A percentile compares a stretch with the other conserved stretches of the same genome.
phyloP scores from a whole-genome alignment of 768 basidiomycete genomes.

The Termitomyces sp. region DNA sequence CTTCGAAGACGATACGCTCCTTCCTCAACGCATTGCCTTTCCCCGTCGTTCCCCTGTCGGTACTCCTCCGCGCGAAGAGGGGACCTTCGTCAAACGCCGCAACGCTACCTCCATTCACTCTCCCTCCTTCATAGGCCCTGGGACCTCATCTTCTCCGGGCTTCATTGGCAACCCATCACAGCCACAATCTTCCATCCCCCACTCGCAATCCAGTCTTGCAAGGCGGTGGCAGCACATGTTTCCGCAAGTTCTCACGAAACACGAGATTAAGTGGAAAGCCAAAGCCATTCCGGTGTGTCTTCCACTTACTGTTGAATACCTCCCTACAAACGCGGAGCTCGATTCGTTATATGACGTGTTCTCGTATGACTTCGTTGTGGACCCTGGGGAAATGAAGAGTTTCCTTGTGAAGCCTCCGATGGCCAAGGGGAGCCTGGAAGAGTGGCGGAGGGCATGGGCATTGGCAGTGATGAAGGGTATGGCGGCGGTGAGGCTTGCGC shows the following conservation, averaged over 20 bases:
- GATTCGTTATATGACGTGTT: slow-evolving; percentile 75
- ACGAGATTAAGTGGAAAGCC: slow-evolving; percentile 89
- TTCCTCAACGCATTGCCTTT: slow-evolving; percentile 39
- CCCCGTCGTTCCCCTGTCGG: slow-evolving; percentile 57
- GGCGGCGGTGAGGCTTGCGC: slow-evolving; percentile 86
- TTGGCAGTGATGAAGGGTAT: slow-evolving; percentile 85
- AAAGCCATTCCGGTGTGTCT: slow-evolving; percentile 82
- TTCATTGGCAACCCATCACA: slow-evolving; percentile 63
- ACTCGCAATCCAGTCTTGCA: slow-evolving; percentile 69
- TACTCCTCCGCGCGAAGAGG: slow-evolving; percentile 69
- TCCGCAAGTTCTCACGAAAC: slow-evolving; percentile 65
- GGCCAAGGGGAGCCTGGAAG: slow-evolving; percentile 42
- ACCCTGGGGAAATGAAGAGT: slow-evolving; percentile 78
- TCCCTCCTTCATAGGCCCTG: slow-evolving; percentile 25
- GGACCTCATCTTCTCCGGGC: slow-evolving; percentile 39
- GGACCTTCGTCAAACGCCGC: slow-evolving; percentile 50
- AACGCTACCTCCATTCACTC: slow-evolving; percentile 33
- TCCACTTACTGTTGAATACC: slow-evolving; percentile 86
- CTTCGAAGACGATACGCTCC: slow-evolving; percentile 51
- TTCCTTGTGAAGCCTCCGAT: slow-evolving; percentile 74
- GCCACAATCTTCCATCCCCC: slow-evolving; percentile 49
- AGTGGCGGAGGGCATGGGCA: slow-evolving; percentile 65
- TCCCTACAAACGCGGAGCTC: slow-evolving; percentile 71
- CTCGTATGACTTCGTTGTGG: slow-evolving; percentile 85
- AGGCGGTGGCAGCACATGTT: slow-evolving; percentile 88